Conservation (phyloP, 2,329 filamentous ascomycete genomes). For the Paraphoma sp. region DNA sequence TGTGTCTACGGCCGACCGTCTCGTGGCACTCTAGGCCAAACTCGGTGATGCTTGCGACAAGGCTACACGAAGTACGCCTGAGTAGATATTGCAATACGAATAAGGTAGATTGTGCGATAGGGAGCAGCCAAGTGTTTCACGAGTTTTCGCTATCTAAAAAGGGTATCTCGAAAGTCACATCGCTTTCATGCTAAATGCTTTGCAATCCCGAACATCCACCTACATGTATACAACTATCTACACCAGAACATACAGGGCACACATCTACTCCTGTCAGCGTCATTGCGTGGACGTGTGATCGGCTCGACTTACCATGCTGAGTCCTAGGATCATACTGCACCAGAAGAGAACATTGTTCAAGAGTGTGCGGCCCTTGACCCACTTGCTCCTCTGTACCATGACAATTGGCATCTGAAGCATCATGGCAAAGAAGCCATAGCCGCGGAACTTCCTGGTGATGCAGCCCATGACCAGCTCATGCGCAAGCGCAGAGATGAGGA, state of each 20-base stretch:
- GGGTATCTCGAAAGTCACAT: slow-evolving; percentile 25
- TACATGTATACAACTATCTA: slow-evolving; percentile 11
- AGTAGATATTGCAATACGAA: neutral
- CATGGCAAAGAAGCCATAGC: slow-evolving; percentile 92
- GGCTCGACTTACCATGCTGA: slow-evolving; percentile 71
- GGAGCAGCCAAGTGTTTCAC: neutral
- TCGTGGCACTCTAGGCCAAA: slow-evolving; percentile 11
- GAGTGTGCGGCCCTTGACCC: slow-evolving; percentile 75
- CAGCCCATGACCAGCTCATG: slow-evolving; percentile 98
- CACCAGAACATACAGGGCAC: slow-evolving; percentile 49
- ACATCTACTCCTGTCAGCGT: slow-evolving; percentile 40
- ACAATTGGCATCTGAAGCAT: slow-evolving; percentile 97
- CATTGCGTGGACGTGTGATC: neutral
- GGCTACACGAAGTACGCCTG: neutral
- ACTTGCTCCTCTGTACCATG: slow-evolving; percentile 82
- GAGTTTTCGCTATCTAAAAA: neutral
- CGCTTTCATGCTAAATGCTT: neutral
- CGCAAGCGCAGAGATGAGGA: slow-evolving; percentile 85
- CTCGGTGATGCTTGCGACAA: slow-evolving; percentile 11
- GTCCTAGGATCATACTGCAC: slow-evolving; percentile 87
- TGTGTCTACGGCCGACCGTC: neutral
- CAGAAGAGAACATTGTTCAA: slow-evolving; percentile 83
- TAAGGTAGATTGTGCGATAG: neutral
- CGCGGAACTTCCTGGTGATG: slow-evolving; percentile 94
- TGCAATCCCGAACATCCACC: neutral